Conservation (phyloP, 2,329 filamentous ascomycete species). For the Chrysoporthe deuterocubensis region DNA sequence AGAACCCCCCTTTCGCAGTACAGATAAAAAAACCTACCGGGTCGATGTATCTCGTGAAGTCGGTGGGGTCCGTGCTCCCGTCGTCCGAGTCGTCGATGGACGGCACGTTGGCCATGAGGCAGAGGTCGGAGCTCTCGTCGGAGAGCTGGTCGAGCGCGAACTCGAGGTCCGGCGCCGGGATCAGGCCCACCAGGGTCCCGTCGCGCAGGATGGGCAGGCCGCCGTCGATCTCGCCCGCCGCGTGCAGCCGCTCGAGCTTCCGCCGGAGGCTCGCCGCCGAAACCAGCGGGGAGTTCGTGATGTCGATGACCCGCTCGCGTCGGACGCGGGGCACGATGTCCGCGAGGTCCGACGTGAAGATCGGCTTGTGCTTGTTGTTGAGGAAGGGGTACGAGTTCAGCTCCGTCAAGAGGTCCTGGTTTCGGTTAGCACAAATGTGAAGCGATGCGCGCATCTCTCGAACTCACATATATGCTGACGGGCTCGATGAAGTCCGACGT, state of each 20-base stretch:
- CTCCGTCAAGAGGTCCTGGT: constrained; percentile 83
- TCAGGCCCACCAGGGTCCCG: constrained; percentile 81
- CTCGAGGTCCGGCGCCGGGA: constrained; percentile 91
- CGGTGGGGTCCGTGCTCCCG: constrained; percentile 65
- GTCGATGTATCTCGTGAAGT: constrained; percentile 92
- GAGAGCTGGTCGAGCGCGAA: constrained; percentile 85
- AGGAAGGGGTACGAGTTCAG: constrained; percentile 98
- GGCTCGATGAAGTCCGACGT: constrained; percentile 95
- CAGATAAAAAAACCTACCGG: constrained; percentile 60
- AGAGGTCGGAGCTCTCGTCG: constrained; percentile 74
- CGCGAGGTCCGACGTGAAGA: constrained; percentile 85
- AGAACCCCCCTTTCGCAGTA: no score
- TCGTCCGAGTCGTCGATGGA: constrained; percentile 68
- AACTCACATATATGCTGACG: constrained; percentile 82
- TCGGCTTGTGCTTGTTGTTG: constrained; percentile 92
- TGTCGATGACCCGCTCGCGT: constrained; percentile 82
- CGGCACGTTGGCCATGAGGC: constrained; percentile 76
- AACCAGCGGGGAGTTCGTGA: constrained; percentile 80
- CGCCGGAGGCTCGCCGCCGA: constrained; percentile 74
- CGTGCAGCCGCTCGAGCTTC: constrained; percentile 82
- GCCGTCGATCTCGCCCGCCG: constrained; percentile 87
- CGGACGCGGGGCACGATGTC: constrained; percentile 82
- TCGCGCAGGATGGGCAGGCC: constrained; percentile 85
- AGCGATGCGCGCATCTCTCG: no score
- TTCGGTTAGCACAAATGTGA: constrained; percentile 23